These are phyloP conservation scores for Calocybe indica DNA, from an alignment of 768 basidiomycete species.

Conservation along the genomic window DNA sequence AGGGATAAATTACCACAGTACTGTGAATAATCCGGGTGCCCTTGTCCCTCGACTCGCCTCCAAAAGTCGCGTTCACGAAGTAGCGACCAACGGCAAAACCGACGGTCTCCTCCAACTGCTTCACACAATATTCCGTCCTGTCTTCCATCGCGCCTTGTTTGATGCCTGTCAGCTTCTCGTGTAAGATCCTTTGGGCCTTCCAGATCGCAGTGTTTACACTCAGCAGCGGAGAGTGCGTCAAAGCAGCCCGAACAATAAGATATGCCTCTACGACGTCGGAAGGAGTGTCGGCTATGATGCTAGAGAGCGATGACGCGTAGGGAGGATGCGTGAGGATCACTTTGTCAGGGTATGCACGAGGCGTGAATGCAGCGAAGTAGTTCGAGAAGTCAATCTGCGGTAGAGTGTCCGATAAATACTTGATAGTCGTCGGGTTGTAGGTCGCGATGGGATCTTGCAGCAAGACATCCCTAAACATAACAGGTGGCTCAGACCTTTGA, in stretches of 20 bases:
- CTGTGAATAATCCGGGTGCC: constrained; percentile 81
- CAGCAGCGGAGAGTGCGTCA: constrained; percentile 63
- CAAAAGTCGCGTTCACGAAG: constrained; percentile 83
- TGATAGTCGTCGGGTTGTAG: constrained; percentile 78
- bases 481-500: neutral
- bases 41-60: constrained; percentile 70
- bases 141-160: constrained; percentile 84
- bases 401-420: constrained; percentile 61
- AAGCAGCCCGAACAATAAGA: constrained; percentile 71
- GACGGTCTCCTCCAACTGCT: constrained; percentile 60
- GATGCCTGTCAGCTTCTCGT: constrained; percentile 74
- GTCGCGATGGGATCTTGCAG: constrained; percentile 78
- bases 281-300: constrained; percentile 62
- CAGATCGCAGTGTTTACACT: constrained; percentile 74
- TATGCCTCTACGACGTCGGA: constrained; percentile 81
- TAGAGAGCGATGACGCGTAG: constrained; percentile 61
- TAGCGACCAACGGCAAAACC: constrained; percentile 90
- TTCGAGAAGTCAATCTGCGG: constrained; percentile 75
- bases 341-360: constrained; percentile 65
- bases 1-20: constrained; percentile 20
- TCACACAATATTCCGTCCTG: constrained; percentile 79
- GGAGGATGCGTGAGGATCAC: constrained; percentile 82
- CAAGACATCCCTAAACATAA: constrained; percentile 47
- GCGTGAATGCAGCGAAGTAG: constrained; percentile 85
- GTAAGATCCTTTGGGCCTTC: constrained; percentile 63